These are phyloP conservation scores for Leccinum holopus DNA, from an alignment of 1,284 basidiomycete genomes.

Conservation along the genomic window DNA sequence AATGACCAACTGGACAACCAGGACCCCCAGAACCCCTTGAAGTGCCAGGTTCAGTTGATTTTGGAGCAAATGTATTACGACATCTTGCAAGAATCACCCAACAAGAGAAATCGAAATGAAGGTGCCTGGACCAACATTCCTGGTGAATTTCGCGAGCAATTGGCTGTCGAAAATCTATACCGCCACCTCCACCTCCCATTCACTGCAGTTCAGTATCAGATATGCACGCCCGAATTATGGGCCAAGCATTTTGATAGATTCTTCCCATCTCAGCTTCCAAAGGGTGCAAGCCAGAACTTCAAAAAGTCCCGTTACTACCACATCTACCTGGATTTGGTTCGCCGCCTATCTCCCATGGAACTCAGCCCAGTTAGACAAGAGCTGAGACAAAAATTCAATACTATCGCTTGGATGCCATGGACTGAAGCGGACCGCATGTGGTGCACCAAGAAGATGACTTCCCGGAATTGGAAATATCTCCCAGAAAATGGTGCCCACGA, in stretches of 20 bases:
- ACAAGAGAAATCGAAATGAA: background rate
- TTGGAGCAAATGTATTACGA: background rate
- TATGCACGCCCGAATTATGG: background rate
- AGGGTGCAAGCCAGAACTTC: background rate
- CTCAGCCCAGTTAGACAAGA: background rate
- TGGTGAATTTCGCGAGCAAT: background rate
- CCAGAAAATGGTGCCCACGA: background rate
- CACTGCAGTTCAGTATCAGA: background rate
- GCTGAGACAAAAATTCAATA: background rate
- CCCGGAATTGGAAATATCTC: background rate
- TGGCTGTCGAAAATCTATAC: background rate
- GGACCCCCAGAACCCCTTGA: background rate
- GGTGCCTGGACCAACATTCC: background rate
- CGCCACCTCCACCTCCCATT: background rate
- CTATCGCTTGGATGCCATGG: background rate
- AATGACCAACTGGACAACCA: background rate
- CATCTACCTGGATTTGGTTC: background rate
- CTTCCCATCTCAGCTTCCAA: background rate
- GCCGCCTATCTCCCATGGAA: background rate
- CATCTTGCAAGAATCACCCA: background rate
- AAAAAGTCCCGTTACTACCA: background rate
- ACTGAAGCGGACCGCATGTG: conserved; percentile 2
- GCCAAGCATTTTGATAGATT: background rate
- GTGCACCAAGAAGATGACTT: background rate
- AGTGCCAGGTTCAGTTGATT: background rate